Evolutionary conservation across 257 asterid genomes (phyloP), one percentile per base, ranked within the genome.

Genomic region (Prunella vulgaris): DNA sequence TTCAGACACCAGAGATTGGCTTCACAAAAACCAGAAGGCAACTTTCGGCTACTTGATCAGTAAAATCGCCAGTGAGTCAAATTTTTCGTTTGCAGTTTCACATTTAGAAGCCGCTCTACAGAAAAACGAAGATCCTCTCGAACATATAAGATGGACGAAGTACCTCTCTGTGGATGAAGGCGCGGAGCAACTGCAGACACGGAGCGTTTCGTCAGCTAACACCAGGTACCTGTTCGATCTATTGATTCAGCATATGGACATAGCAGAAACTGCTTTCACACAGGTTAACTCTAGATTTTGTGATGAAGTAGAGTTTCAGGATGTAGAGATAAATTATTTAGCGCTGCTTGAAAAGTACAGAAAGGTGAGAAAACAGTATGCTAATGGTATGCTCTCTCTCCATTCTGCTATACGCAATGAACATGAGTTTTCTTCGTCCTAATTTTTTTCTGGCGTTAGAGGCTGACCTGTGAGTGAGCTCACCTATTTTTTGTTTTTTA

Each of bases 351-450:
- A 84, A 40, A 83, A 76, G 84, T 89, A 85, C 80, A 81, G 83
- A 74, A 80, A 76, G 74, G 93, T 78, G 70, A 77, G 96, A 60
- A 81, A 78, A 76, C 96, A 82, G 40, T 91, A 85, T 66, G 28
- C 76, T 5, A 78, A 80, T 24, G 90, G 93, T 74, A 89, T 91
- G 95, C 91, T 89, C 61, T 80, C 97, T 7, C 84, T 82, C 66
- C 87, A 79, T 74, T 74, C 75, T 58, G 79, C 78, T 70, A 60
- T 76, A 12, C 58, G 15, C 30, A 24, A 74, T 60, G 76, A 64
- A 68, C 67, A 65, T 66, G 76, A 64, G 27, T 20, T 28, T 63
- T 18, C 42, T 52, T 58, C 42, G 28, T 66, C 59, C 17, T 48
- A 57, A 46, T 42, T 40, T 12, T 40, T 40, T 40, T 40, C 49